Evolutionary conservation across 2,329 filamentous ascomycete species (phyloP), one percentile per base, ranked within the genome.

Genomic region (Fusarium graminum): DNA sequence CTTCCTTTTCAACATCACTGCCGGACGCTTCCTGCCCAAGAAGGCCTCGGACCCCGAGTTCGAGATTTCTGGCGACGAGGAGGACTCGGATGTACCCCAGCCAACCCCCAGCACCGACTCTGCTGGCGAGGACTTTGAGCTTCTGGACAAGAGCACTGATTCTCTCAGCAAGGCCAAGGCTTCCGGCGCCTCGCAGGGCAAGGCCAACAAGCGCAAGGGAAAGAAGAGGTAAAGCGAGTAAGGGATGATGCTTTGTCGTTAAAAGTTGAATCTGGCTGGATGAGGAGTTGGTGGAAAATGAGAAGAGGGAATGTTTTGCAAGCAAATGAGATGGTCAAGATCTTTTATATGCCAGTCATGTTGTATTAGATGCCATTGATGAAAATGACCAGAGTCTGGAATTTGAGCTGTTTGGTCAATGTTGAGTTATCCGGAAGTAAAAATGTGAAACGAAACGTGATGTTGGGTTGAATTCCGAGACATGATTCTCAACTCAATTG

Each of bases 1-100:
- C 53, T 96, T 90, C 86, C 75, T 87, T 56, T 95, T 90, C 80
- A 83, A 78, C 52, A 80, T 82, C 59, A 85, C 84, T 7, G 65
- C 85, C 40, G 85, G 86, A 53, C 84, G 85, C 40, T 74, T 86
- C 53, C 67, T 88, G 66, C 74, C 64, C 74, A 79, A 73, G 68
- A 79, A 80, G 59, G 63, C 73, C 14, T 71, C 77, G 2, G 72
- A 75, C 17, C 73, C 72, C 4, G 77, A 80, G 17, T 74, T 78
- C 6, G 80, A 80, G 10, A 75, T 78, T 4, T 78, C 78, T 3
- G 77, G 77, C 10, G 78, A 77, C 16, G 80, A 81, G 34, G 80
- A 80, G 25, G 82, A 83, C 43, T 84, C 81, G 14, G 85, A 86
- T 63, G 79, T 76, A 6, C 77, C 82, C 40, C 81, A 86, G 76